Base-by-base conservation (phyloP, 1,139 yeast species). In the Hemisphaericaspora subhashii region DNA sequence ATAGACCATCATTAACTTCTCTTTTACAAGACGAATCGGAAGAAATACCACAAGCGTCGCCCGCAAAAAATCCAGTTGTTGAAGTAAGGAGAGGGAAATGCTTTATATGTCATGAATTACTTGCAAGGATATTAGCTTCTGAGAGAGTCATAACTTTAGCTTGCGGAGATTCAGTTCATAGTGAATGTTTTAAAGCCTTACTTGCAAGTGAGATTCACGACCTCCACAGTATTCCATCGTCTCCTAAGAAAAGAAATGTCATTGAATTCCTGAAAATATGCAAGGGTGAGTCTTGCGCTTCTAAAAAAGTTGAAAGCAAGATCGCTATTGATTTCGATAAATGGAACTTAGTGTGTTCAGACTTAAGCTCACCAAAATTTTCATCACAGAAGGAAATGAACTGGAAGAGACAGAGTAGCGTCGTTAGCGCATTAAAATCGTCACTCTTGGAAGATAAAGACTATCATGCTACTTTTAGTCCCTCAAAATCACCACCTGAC, bases 91-190 rank as follows among this genome's bases (percentile, higher is more conserved):
- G 31, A 13, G 42, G 41, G 16, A 50, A 41, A 15, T 70, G 76
- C 41, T 64, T 62, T 33, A 57, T 70, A 8, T 70, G 76, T 46
- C 60, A 59, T 11, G 75, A 70, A 39, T 47, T 53, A 9, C 53
- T 69, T 11, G 53, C 59, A 33, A 56, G 62, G 11, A 64, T 60
- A 34, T 54, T 70, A n/a, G 53, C 50, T 10, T 52, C 56, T n/a
- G 76, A 70, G 43, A 49, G 50, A 28, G 46, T 68, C 11, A 48
- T 69, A 12, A 58, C 59, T 29, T 56, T 70, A 31, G 46, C 47
- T 17, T 70, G 76, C 51, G 72, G 72, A 3, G 73, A 68, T 41
- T 58, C 51, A 36, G 52, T 66, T 20, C 76, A 70, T 43, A 64
- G 64, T 31, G 68, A 68, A 41, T 70, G 76, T 43, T 60, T 67